These are phyloP conservation scores for Vachellia pachyceras DNA, from an alignment of 306 rosid species.

Conservation along the genomic window DNA sequence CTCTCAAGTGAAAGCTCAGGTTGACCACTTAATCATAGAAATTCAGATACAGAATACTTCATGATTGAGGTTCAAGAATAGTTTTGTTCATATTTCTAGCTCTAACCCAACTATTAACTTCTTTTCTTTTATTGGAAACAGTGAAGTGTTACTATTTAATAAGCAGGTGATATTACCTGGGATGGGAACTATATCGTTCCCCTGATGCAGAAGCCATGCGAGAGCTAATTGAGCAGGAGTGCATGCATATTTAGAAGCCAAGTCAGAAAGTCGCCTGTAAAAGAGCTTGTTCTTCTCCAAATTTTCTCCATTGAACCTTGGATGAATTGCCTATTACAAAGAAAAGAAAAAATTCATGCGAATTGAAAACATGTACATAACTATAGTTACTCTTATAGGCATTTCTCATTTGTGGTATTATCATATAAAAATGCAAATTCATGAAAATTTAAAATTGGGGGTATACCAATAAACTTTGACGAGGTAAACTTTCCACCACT, in stretches of 20 bases:
- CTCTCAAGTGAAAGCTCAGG: not conserved
- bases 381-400: not conserved
- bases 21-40: not conserved
- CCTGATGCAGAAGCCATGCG: conserved; percentile 79
- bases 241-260: conserved; percentile 62
- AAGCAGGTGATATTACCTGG: conserved; percentile 57
- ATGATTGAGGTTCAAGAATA: not conserved
- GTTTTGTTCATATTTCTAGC: not conserved
- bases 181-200: conserved; percentile 65
- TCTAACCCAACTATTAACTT: not conserved
- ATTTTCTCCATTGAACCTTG: conserved; percentile 70
- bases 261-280: conserved; percentile 49
- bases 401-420: not conserved
- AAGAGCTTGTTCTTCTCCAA: conserved; percentile 68
- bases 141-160: not conserved
- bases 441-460: conserved; percentile 17
- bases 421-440: conserved; percentile 7
- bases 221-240: conserved; percentile 71
- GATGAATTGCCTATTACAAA: conserved; percentile 53
- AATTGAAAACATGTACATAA: not conserved
- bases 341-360: not conserved
- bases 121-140: not conserved
- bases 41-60: not conserved
- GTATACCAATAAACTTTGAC: conserved; percentile 63
- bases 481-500: conserved; percentile 57